phyloP scores from a whole-genome alignment of 306 rosid species.

The Psophocarpus tetragonolobus region DNA sequence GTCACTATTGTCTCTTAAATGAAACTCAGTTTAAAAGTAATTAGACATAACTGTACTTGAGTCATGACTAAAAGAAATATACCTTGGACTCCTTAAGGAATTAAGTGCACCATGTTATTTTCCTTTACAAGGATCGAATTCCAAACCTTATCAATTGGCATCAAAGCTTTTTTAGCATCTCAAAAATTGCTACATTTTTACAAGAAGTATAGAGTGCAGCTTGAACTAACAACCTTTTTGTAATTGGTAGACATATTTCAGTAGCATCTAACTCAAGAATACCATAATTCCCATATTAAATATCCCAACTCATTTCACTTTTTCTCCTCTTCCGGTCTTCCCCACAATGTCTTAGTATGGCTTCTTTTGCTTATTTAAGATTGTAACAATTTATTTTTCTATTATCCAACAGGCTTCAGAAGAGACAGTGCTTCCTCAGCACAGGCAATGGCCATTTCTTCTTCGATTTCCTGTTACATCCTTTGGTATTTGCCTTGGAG shows the following conservation, averaged over 20 bases:
- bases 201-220: not conserved
- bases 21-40: not conserved
- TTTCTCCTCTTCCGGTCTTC: not conserved
- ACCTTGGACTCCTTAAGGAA: not conserved
- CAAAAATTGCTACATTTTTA: not conserved
- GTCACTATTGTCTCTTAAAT: not conserved
- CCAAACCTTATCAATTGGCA: not conserved
- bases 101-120: not conserved
- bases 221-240: not conserved
- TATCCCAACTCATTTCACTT: not conserved
- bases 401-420: constrained; percentile 69
- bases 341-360: not conserved
- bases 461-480: constrained; percentile 75
- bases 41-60: not conserved
- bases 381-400: constrained; percentile 11
- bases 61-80: not conserved
- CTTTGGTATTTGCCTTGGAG: constrained; percentile 86
- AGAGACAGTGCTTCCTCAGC: constrained; percentile 77
- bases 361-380: not conserved
- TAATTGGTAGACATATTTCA: not conserved
- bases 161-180: not conserved
- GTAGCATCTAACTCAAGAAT: not conserved
- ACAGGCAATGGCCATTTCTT: constrained; percentile 81
- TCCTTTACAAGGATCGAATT: not conserved
- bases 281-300: not conserved